Evolutionary conservation across 2,329 filamentous ascomycete genomes (phyloP).

Genomic region (Anthostomella pinea): DNA sequence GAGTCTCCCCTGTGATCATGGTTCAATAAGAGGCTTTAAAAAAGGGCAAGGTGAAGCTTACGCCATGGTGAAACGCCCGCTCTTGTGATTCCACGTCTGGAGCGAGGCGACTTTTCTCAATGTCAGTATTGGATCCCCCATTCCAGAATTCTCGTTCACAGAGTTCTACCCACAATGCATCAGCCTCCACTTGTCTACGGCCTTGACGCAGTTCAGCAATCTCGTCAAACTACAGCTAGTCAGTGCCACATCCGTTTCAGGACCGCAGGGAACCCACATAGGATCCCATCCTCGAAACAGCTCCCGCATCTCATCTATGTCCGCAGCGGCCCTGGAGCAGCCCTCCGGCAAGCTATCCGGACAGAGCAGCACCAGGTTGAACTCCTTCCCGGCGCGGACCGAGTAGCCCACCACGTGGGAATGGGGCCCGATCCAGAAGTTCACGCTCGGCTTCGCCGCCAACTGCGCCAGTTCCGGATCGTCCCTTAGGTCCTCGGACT

Average conservation of each 20-base stretch:
- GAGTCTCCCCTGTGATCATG: constrained; percentile 53
- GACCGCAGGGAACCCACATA: too few relatives aligned
- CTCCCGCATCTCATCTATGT: constrained; percentile 57
- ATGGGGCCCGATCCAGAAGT: constrained; percentile 63
- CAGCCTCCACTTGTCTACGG: constrained; percentile 67
- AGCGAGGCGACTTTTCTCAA: too few relatives aligned
- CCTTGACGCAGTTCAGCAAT: constrained; percentile 49
- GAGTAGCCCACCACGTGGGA: constrained; percentile 63
- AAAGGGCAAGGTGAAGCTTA: neutral
- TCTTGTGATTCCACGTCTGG: too few relatives aligned
- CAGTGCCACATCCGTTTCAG: too few relatives aligned
- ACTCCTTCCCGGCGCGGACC: constrained; percentile 55
- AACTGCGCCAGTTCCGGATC: constrained; percentile 51
- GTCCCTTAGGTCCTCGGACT: constrained; percentile 44
- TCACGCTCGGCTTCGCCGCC: constrained; percentile 49
- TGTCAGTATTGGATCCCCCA: too few relatives aligned
- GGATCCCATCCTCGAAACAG: constrained; percentile 66
- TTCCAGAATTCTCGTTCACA: too few relatives aligned
- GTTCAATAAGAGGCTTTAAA: neutral
- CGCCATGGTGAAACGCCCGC: too few relatives aligned
- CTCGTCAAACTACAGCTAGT: too few relatives aligned
- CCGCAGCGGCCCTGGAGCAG: constrained; percentile 50
- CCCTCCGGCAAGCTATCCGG: constrained; percentile 60
- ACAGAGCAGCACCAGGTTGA: constrained; percentile 64
- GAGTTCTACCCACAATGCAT: constrained; percentile 45